phyloP scores from a whole-genome alignment of 2,329 filamentous ascomycete genomes.

The Pseudogymnoascus verrucosus region DNA sequence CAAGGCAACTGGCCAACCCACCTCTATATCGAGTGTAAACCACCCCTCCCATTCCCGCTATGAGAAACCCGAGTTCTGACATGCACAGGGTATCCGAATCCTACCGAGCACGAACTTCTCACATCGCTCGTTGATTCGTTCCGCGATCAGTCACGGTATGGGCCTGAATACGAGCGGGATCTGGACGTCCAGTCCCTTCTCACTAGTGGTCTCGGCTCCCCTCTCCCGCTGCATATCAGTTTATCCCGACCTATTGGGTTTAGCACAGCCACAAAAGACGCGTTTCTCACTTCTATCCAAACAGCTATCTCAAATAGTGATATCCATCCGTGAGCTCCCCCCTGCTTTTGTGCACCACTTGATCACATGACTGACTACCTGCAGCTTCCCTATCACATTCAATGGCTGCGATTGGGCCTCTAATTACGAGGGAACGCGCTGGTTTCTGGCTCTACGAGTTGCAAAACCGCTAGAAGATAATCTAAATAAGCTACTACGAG shows the following conservation, averaged over 20 bases:
- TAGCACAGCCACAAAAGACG: conserved; percentile 60
- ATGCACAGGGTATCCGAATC: conserved; percentile 45
- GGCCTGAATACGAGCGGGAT: conserved; percentile 23
- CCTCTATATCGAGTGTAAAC: conserved; percentile 81
- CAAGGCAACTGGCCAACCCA: conserved; percentile 90
- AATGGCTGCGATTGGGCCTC: conserved; percentile 54
- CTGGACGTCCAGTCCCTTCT: conserved; percentile 59
- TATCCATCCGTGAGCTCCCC: conserved; percentile 36
- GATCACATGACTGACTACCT: conserved; percentile 15
- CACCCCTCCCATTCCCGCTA: conserved; percentile 16
- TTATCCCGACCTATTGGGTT: conserved; percentile 77
- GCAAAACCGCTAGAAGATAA: conserved; percentile 39
- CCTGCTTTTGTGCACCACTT: not conserved
- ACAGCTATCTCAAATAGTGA: conserved; percentile 34
- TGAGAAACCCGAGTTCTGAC: conserved; percentile 16
- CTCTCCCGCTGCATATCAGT: conserved; percentile 81
- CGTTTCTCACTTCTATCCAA: conserved; percentile 53
- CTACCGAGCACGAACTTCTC: conserved; percentile 41
- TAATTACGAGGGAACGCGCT: conserved; percentile 61
- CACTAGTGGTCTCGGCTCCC: conserved; percentile 66
- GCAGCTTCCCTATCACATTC: conserved; percentile 22
- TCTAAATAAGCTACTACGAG: conserved; percentile 53
- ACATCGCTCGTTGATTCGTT: conserved; percentile 34
- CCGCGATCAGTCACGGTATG: conserved; percentile 14
- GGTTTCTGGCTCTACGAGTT: conserved; percentile 74